Base-by-base conservation (phyloP, 352 stramenopile genomes). In the Globisporangium iwayamae region DNA sequence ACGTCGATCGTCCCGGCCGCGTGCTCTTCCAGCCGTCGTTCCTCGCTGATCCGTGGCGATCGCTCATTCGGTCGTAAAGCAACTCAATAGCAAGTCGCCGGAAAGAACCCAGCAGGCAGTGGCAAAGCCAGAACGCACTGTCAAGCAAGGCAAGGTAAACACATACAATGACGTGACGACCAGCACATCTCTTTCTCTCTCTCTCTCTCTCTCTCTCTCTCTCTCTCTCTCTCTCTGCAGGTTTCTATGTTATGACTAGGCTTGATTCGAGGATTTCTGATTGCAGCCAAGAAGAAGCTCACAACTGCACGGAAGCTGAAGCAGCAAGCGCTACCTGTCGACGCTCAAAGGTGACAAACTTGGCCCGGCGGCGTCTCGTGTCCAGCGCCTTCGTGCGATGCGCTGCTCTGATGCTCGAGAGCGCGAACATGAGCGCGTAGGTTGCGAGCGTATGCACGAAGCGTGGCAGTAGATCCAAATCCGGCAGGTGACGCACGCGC, bases 11-110 rank as follows among this genome's bases (percentile, higher is more conserved):
- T 20, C 59, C 71, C 25, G 83, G 79, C 18, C 75, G 81, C 46
- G 77, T 88, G 56, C 72, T 90, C 38, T 92, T 92, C 66, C 75
- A 86, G 68, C 81, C 81, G 9, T 89, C 81, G 39, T 92, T 89
- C 65, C 68, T 92, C 2, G 52, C 76, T 10, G 77, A 92, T 68
- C 83, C 83, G 16, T 90, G 83, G 83, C 28, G 45, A n/a, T 36
- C 38, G 16, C 53, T 66, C 41, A 20, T 66, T 38, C 52, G 34
- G 32, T 38, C 32, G 32, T 56, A 34, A 10, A 11, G 5, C 41
- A 47, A 47, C 13, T 6, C 11, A n/a, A 4, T 13, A 47, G 28
- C 39, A 6, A 28, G 41, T 36, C 32, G 32, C 7, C 32, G 32
- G 32, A 36, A 36, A 36, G 32, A 36, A 36, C 2, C 32, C 32